Base-by-base conservation (phyloP, 768 basidiomycete species). In the Suillus alpinus region DNA sequence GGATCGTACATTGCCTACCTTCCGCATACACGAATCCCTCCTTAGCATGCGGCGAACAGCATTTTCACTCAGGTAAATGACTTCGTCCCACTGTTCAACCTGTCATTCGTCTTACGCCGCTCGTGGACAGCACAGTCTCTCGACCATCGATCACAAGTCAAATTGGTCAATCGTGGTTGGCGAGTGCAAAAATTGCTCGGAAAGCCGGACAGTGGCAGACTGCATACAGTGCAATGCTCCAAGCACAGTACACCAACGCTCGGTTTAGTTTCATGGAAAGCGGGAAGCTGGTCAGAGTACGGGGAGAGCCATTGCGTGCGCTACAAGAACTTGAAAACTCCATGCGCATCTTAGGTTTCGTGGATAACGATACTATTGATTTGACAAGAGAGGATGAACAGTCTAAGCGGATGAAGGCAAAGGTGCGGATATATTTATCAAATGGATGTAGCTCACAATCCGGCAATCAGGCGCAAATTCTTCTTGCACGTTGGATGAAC, bases 121-220 rank as follows among this genome's bases (percentile, higher is more conserved):
- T 50, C 5, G 18, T 34, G 26, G 10, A 36, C 47, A 63, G 65
- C 50, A 47, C 68, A 32, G 44, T 46, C 20, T 71, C 76, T 31
- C 75, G 76, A 50, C 67, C 75, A 14, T 74, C 73, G 43, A 73
- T 84, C n/a, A 78, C 71, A 37, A 75, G 75, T 14, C 87, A 90
- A 65, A 87, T 95, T 40, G 90, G 94, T 3, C 82, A 83, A 51
- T 87, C 93, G 1, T 99, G 97, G 97, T 81, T 98, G 13, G 80
- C 85, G 31, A 98, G 90, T 62, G 90, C 95, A n/a, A 98, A 95
- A 71, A 94, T 95, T 59, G 97, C 97, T 37, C 81, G 97, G 37
- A 99, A 98, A 71, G 92, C 95, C 3, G 91, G 93, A 0, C 95
- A 98, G 71, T 88, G 86, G 80, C 96, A 98, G 76, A 98, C 96